These are phyloP conservation scores for Marasmius tenuissimus DNA, from an alignment of 1,284 basidiomycete species.

Conservation along the genomic window DNA sequence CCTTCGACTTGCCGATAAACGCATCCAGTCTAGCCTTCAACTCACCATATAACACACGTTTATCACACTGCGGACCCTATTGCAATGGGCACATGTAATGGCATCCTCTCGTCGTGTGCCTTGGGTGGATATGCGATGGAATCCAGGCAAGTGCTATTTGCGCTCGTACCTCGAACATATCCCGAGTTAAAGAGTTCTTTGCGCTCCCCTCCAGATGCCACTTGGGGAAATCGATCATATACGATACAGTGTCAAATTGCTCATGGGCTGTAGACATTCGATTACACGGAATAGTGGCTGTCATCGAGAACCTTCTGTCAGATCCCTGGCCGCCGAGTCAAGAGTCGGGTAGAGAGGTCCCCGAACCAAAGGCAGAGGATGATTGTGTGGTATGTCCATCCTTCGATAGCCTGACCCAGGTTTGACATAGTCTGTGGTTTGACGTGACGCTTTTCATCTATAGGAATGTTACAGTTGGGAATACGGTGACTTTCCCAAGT, in stretches of 20 bases:
- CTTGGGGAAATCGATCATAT: slow-evolving; percentile 81
- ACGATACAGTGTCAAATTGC: slow-evolving; percentile 86
- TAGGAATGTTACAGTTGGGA: slow-evolving; percentile 75
- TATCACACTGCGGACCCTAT: slow-evolving; percentile 90
- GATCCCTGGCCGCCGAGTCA: slow-evolving; percentile 73
- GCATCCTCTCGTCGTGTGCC: slow-evolving; percentile 71
- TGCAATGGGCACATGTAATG: slow-evolving; percentile 82
- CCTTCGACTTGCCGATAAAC: background rate
- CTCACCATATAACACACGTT: slow-evolving; percentile 77
- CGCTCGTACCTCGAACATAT: background rate
- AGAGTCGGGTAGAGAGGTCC: slow-evolving; percentile 61
- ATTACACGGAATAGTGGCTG: slow-evolving; percentile 79
- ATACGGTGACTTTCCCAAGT: slow-evolving; percentile 50
- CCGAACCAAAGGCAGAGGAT: slow-evolving; percentile 44
- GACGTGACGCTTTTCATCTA: background rate
- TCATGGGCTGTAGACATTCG: slow-evolving; percentile 85
- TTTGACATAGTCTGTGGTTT: slow-evolving; percentile 20
- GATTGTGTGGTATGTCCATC: slow-evolving; percentile 65
- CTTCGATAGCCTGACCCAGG: slow-evolving; percentile 1
- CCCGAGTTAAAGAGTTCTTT: slow-evolving; percentile 21
- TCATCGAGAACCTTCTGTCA: slow-evolving; percentile 77
- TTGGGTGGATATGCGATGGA: slow-evolving; percentile 81
- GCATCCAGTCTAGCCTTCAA: slow-evolving; percentile 51
- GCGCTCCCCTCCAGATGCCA: slow-evolving; percentile 60
- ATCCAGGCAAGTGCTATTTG: slow-evolving; percentile 45